Base-by-base conservation (phyloP, 1,284 basidiomycete species). In the Marasmius tenuissimus region DNA sequence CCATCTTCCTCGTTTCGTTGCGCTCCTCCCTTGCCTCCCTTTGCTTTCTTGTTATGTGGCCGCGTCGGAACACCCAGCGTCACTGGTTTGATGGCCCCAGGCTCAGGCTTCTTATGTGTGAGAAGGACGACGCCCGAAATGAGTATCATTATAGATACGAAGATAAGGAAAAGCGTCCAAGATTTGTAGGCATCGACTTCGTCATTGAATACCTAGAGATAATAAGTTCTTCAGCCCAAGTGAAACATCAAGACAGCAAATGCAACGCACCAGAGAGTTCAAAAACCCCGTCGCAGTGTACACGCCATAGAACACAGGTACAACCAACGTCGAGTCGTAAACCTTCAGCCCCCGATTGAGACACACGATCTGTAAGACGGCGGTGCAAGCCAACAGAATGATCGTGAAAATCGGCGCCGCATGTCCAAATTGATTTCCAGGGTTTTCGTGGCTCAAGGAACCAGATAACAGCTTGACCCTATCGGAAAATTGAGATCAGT, bases 351-450 rank as follows among this genome's bases (percentile, higher is more conserved):
- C 95, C 60, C 89, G 87, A 73, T 97, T 96, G 40, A 97, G 81
- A 72, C 93, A 96, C 50, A 95, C 86, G 64, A 97, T 97, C 73
- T 98, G 96, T 39, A 89, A 76, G 16, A 97, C 86, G 0, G 94
- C 95, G 0, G 94, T 95, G 49, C 85, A 71, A 5, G 83, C 83
- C 39, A 97, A 84, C 27, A 96, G 77, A 40, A 96, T 76, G 66
- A 97, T 87, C 0, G 94, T 96, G 71, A 96, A 84, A 62, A 97
- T 87, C 1, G 92, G 83, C 0, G 94, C 87, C 0, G 85, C 81
- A 67, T 94, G 92, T 0, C 89, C 87, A 66, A 97, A 92, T 77
- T 93, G 91, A 68, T 92, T 93, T n/a, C 91, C 91, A 0, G 87
- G 81, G 68, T 92, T 92, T 72, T 89, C 82, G 61, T 91, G 89